Conservation (phyloP, 192 early-diverging fungal genomes). For the Coemansia sp. region DNA sequence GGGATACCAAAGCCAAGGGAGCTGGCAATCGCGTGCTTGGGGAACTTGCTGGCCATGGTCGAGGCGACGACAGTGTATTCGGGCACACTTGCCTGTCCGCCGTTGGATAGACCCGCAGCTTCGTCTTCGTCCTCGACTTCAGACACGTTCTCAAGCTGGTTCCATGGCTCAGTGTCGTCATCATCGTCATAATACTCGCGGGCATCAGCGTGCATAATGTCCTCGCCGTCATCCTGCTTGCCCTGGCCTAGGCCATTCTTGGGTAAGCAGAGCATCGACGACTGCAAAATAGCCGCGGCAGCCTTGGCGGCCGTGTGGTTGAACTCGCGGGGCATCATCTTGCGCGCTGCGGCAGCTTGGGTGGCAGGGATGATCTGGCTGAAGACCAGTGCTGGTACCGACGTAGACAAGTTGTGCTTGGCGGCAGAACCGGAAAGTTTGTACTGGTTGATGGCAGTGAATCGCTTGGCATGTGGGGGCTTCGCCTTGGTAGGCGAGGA, state of each 20-base stretch:
- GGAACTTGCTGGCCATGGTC: constrained; percentile 44
- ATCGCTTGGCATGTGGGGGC: constrained; percentile 35
- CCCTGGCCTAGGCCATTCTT: constrained; percentile 57
- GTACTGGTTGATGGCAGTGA: constrained; percentile 11
- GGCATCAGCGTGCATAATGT: background rate
- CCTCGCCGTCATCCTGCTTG: constrained; percentile 34
- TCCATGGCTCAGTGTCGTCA: constrained; percentile 9
- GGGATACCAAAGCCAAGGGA: constrained; percentile 42
- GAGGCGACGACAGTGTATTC: constrained; percentile 36
- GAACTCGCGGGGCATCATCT: constrained; percentile 59
- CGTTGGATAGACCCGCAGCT: background rate
- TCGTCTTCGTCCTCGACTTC: constrained; percentile 48
- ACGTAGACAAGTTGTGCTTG: constrained; percentile 50
- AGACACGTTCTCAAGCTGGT: constrained; percentile 42
- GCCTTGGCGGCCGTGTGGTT: constrained; percentile 53
- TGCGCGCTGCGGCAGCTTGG: constrained; percentile 54
- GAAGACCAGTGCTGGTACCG: constrained; percentile 54
- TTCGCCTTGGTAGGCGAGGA: constrained; percentile 15
- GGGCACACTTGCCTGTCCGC: background rate
- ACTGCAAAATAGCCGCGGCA: constrained; percentile 52
- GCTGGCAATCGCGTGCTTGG: constrained; percentile 32
- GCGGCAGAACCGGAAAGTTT: background rate
- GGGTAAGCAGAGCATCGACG: constrained; percentile 52
- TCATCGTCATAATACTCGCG: constrained; percentile 4
- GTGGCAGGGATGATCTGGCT: constrained; percentile 59